phyloP scores from a whole-genome alignment of 2,329 filamentous ascomycete genomes.

The Monilinia aucupariae region DNA sequence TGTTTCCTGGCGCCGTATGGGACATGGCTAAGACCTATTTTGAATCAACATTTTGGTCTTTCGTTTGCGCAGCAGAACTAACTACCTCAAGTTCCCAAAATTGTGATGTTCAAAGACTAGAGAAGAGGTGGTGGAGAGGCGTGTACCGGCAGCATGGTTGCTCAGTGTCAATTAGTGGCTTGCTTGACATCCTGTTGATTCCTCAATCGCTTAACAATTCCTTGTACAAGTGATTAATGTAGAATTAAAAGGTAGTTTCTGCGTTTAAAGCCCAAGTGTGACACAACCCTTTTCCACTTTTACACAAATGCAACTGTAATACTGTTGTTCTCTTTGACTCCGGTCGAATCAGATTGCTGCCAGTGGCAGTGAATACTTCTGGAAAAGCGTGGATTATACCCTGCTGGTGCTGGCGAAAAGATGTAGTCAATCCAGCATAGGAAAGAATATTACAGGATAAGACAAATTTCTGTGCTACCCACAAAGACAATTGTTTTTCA shows the following conservation, averaged over 20 bases:
- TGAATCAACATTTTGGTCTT: conserved; percentile 14
- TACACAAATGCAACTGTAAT: conserved; percentile 1
- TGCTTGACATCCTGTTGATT: conserved; percentile 1
- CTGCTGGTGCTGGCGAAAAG: neutral
- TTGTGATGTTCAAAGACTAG: conserved; percentile 1
- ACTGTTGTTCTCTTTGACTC: neutral
- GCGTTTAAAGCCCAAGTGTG: neutral
- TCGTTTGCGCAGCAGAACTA: neutral
- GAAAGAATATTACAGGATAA: conserved; percentile 7
- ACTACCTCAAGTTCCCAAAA: conserved; percentile 9
- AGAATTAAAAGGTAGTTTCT: neutral
- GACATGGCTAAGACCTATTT: conserved; percentile 14
- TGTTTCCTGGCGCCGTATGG: neutral
- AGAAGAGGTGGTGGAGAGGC: neutral
- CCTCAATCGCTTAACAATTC: conserved; percentile 5
- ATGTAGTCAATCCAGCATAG: neutral
- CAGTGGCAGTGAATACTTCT: neutral
- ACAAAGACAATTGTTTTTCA: neutral
- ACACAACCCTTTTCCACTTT: conserved; percentile 7
- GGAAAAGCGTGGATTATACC: conserved; percentile 2
- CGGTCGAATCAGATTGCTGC: conserved; percentile 2
- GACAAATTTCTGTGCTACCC: neutral
- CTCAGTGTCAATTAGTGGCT: conserved; percentile 9
- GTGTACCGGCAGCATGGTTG: conserved; percentile 12
- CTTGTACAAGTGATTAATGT: conserved; percentile 3